Conservation (phyloP, 2,329 filamentous ascomycete species). For the Scorias spongiosa region DNA sequence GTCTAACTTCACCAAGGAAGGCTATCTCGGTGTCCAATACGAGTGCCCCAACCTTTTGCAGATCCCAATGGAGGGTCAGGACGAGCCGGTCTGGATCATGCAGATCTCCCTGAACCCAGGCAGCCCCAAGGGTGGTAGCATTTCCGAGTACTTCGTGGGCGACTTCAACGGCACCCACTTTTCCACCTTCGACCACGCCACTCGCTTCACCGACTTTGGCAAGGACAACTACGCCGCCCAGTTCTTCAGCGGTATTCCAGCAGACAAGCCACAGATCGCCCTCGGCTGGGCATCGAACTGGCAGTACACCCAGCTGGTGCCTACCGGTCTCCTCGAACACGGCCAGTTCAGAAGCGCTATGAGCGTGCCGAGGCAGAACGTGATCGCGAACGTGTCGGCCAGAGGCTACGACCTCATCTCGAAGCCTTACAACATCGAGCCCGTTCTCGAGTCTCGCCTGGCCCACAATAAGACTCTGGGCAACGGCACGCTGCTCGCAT, state of each 20-base stretch:
- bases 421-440: conserved; percentile 33
- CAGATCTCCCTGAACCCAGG: conserved; percentile 42
- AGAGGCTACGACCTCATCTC: conserved; percentile 38
- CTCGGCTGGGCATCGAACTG: conserved; percentile 46
- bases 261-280: conserved; percentile 27
- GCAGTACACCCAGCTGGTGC: conserved; percentile 39
- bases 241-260: conserved; percentile 36
- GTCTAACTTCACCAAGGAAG: conserved; percentile 42
- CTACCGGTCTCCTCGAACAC: conserved; percentile 36
- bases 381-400: conserved; percentile 36
- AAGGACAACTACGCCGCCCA: conserved; percentile 42
- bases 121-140: conserved; percentile 40
- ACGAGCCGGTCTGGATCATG: conserved; percentile 31
- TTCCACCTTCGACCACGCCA: conserved; percentile 25
- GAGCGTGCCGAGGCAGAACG: conserved; percentile 37
- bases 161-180: conserved; percentile 52
- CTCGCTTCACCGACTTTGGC: conserved; percentile 17
- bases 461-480: conserved; percentile 29
- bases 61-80: conserved; percentile 33
- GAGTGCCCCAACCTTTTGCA: conserved; percentile 49
- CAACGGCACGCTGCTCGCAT: conserved; percentile 34
- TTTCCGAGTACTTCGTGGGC: conserved; percentile 42
- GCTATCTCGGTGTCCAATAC: conserved; percentile 41
- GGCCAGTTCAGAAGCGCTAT: conserved; percentile 34
- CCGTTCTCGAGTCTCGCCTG: conserved; percentile 32